Base-by-base conservation (phyloP, 176 grass and related monocot species). In the Typha latifolia region DNA sequence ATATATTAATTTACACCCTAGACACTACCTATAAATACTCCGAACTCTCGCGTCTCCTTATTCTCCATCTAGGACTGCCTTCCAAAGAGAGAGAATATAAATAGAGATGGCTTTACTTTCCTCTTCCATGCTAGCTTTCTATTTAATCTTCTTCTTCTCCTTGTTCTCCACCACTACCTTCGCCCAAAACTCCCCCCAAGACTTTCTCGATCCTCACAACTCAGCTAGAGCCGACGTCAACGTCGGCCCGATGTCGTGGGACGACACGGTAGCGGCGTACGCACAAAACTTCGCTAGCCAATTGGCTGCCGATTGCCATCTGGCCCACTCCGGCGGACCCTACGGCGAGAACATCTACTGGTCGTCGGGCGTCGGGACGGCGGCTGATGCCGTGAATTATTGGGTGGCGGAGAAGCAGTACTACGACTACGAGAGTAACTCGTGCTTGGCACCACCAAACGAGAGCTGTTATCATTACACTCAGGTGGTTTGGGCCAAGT, bases 341-440 rank as follows among this genome's bases (percentile, higher is more conserved):
- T 96, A 96, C 76, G 91, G 91, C 10, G 91, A 96, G 84, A 96
- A 96, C 81, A 74, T 90, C 16, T 96, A 90, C 81, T 84, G 91
- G 91, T 87, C 47, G 81, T 82, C 69, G 5, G 87, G 87, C 21
- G 53, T 51, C 0, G 81, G 87, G 0, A 16, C 66, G 19, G 76
- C 82, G 0, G 61, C 65, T 67, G 83, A 96, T 68, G 87, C 84
- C 22, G 91, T 96, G 6, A 77, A 26, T 0, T 84, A 82, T 0
- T 96, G 91, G 91, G 71, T 85, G 0, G 68, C 84, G 2, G 91
- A 96, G 84, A 68, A 50, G 7, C 61, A 74, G 0, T 70, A 70
- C 12, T 91, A 96, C 82, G 14, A 85, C 77, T 96, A 91, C 77
- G 62, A 69, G 73, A 61, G 56, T 37, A 96, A 96, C 79, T 66